A percentile compares a stretch with the other conserved stretches of the same genome.
phyloP scores from a whole-genome alignment of 139 green algal genomes.

The Coelastrella sp. region DNA sequence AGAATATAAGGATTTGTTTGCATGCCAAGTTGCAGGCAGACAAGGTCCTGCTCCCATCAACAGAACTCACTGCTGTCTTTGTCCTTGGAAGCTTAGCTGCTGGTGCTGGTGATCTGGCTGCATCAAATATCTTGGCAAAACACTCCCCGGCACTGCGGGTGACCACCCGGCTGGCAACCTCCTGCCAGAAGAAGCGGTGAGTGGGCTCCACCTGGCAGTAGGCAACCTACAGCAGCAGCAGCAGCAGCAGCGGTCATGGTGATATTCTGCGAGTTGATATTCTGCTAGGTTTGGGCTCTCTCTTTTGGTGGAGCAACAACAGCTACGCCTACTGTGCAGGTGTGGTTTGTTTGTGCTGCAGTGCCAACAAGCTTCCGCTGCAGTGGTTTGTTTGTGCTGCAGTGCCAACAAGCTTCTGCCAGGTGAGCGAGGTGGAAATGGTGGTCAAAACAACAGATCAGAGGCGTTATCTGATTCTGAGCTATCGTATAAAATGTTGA shows the following conservation, averaged over 20 bases:
- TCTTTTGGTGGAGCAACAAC: not conserved
- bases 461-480: not conserved
- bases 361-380: not conserved
- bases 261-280: too few relatives aligned
- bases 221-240: not conserved
- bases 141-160: slow-evolving; percentile 58
- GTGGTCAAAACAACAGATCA: not conserved
- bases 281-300: not conserved
- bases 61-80: not conserved
- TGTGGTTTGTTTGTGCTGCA: not conserved
- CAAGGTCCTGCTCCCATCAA: not conserved
- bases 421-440: too few relatives aligned
- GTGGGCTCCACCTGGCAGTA: slow-evolving; percentile 54
- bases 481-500: not conserved
- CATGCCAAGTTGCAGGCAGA: too few relatives aligned
- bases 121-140: slow-evolving; percentile 54
- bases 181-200: slow-evolving; percentile 63
- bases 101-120: not conserved
- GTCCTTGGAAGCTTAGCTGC: not conserved
- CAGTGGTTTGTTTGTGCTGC: not conserved
- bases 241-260: not conserved
- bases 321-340: too few relatives aligned
- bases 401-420: not conserved
- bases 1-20: too few relatives aligned
- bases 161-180: slow-evolving; percentile 55